Evolutionary conservation across 1,284 basidiomycete species (phyloP).

Genomic region (Rhizoctonia solani): DNA sequence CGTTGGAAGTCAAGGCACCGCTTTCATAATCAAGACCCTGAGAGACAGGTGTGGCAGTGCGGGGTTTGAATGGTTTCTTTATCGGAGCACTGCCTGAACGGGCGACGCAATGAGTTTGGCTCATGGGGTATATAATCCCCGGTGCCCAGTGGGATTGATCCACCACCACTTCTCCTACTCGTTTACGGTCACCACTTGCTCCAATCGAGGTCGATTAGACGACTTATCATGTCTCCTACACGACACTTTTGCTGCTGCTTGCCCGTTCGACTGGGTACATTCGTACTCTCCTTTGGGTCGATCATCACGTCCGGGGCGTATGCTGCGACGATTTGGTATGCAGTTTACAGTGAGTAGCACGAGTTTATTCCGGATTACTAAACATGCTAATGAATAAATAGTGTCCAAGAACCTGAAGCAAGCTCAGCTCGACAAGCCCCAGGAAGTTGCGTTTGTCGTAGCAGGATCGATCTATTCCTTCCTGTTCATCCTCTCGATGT

Average conservation of each 20-base stretch:
- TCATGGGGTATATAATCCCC: neutral
- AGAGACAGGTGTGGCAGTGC: neutral
- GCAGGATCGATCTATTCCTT: slow-evolving; percentile 28
- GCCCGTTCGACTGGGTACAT: slow-evolving; percentile 63
- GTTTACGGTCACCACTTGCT: neutral
- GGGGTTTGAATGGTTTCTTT: neutral
- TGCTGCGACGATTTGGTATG: slow-evolving; percentile 35
- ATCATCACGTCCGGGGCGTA: slow-evolving; percentile 54
- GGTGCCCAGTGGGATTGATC: no score
- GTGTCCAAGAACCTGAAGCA: slow-evolving; percentile 1
- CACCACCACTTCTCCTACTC: neutral
- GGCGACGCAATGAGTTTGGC: neutral
- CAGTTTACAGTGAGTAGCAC: slow-evolving; percentile 14
- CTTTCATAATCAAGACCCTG: neutral
- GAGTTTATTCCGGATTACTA: neutral
- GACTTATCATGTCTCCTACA: slow-evolving; percentile 21
- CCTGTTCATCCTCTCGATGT: slow-evolving; percentile 27
- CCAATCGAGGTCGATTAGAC: no score
- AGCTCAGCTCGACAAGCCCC: slow-evolving; percentile 29
- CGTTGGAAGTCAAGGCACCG: no score
- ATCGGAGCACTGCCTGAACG: neutral
- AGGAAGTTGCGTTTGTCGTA: slow-evolving; percentile 33
- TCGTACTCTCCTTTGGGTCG: slow-evolving; percentile 58
- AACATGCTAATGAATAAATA: neutral
- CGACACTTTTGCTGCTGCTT: slow-evolving; percentile 61